Evolutionary conservation across 2,329 filamentous ascomycete species (phyloP).

Genomic region (Colletotrichum sp.): DNA sequence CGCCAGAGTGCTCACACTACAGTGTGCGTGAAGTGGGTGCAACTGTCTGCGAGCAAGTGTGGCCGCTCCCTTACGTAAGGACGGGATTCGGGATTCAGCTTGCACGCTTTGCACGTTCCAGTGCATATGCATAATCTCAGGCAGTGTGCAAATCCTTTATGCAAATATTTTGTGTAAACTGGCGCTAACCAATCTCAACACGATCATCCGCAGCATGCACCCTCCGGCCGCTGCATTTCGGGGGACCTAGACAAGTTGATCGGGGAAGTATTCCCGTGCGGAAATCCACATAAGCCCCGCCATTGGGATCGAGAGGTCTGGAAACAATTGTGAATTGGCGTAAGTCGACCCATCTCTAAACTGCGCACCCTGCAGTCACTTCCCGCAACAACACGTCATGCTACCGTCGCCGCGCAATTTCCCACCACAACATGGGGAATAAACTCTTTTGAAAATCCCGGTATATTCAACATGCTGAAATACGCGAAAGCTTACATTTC

Average conservation of each 20-base stretch:
- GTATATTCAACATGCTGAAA: background rate
- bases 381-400: background rate
- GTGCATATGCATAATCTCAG: background rate
- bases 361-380: too few species aligned
- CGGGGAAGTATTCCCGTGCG: background rate
- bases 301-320: background rate
- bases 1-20: background rate
- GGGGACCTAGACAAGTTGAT: background rate
- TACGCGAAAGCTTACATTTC: background rate
- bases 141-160: too few species aligned
- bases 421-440: background rate
- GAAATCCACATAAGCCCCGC: background rate
- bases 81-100: background rate
- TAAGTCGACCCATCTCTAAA: too few species aligned
- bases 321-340: too few species aligned
- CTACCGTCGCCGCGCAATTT: background rate
- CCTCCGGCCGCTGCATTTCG: background rate
- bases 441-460: background rate
- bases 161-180: too few species aligned
- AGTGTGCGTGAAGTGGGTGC: background rate
- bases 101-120: too few species aligned
- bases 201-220: background rate
- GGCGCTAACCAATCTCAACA: background rate
- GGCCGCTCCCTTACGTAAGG: background rate
- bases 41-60: background rate